phyloP scores from a whole-genome alignment of 2,329 filamentous ascomycete genomes.

The Orbilia quercus region DNA sequence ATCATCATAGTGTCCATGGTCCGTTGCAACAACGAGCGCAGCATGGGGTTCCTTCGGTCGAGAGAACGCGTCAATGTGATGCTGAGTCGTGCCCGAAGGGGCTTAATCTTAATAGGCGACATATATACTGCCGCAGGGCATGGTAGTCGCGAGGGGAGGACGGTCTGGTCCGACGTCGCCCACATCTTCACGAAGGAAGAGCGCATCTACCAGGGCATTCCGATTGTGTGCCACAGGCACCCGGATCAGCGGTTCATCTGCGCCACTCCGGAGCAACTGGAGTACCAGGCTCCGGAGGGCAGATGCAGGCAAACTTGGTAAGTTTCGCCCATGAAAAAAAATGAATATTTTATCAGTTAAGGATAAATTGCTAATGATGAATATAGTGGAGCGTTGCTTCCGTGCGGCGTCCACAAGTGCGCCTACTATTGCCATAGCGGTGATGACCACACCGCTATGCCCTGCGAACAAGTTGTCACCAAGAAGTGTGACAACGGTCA shows the following conservation, averaged over 20 bases:
- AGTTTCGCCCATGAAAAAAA: too few relatives aligned
- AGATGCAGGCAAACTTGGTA: constrained; percentile 75
- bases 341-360: background rate
- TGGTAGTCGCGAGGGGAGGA: constrained; percentile 69
- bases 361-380: background rate
- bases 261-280: constrained; percentile 70
- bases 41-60: constrained; percentile 71
- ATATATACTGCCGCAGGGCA: constrained; percentile 70
- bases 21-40: constrained; percentile 71
- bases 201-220: constrained; percentile 72
- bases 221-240: constrained; percentile 72
- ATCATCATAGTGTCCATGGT: constrained; percentile 77
- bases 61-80: constrained; percentile 74
- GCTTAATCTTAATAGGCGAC: constrained; percentile 76
- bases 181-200: constrained; percentile 63
- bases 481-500: constrained; percentile 65
- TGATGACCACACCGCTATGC: constrained; percentile 70
- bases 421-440: constrained; percentile 72
- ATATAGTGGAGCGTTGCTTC: constrained; percentile 66
- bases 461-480: constrained; percentile 67
- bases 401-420: constrained; percentile 72
- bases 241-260: constrained; percentile 67
- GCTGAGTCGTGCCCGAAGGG: constrained; percentile 71
- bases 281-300: constrained; percentile 73
- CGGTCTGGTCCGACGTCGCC: constrained; percentile 71